Base-by-base conservation (phyloP, 2,329 filamentous ascomycete genomes). In the Sporothrix brunneoviolacea region DNA sequence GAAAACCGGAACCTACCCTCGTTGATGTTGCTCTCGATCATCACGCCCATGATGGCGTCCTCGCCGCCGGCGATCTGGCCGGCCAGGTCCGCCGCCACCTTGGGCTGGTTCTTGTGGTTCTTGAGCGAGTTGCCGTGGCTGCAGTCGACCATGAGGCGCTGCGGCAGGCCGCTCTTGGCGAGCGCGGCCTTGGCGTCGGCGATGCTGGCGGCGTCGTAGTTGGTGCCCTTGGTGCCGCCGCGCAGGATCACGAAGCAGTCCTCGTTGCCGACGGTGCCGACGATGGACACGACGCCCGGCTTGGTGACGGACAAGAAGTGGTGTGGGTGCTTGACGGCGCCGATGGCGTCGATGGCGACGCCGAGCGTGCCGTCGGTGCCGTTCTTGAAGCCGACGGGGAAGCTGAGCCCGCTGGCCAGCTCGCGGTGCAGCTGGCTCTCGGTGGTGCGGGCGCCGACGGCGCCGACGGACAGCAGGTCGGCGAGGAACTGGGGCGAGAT, bases 371-470 rank as follows among this genome's bases (percentile, higher is more conserved):
- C 93, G 66, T 98, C 93, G 28, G 93, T 98, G 57, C 93, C 93
- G 70, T 98, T 98, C 80, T 98, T 98, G 86, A 98, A 98, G 46
- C 93, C 93, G 10, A 98, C 90, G 2, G 93, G 93, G 85, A 96
- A 97, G 60, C 87, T 94, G 32, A 97, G 76, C 64, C 93, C 93
- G 48, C 87, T 93, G 19, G 93, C 91, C 56, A 98, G 75, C 71
- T 98, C 93, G 51, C 93, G 84, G 70, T 98, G 93, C 55, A 97
- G 77, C 73, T 98, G 93, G 46, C 85, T 91, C 73, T 98, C 93
- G 3, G 93, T 97, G 18, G 93, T 98, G 55, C 93, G 81, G n/a
- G 93, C 93, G 51, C 93, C 93, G 59, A 98, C 84, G 24, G 93
- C 93, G 51, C 93, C 93, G 12, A 95, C 84, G 33, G 88, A 94